Conservation (phyloP, 805 yeast genomes). For the Cyberlindnera amylophila region DNA sequence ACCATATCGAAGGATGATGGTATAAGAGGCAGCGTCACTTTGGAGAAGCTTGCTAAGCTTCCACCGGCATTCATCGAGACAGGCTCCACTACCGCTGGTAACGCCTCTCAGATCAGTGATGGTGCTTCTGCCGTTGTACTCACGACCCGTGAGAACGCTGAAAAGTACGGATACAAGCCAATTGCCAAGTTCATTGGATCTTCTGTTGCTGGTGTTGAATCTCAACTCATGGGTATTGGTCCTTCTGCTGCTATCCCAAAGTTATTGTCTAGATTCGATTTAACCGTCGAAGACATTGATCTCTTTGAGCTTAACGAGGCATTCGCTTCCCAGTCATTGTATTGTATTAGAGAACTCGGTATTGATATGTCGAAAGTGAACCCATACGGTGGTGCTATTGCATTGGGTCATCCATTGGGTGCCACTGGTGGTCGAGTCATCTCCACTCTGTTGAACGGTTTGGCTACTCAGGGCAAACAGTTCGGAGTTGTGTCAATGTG, state of each 20-base stretch:
- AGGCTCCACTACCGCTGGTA: slow-evolving; percentile 97
- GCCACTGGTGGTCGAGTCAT: slow-evolving; percentile 95
- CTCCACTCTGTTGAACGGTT: slow-evolving; percentile 84
- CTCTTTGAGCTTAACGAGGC: slow-evolving; percentile 97
- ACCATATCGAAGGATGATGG: slow-evolving; percentile 7
- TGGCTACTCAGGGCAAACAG: no score
- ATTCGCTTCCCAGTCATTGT: slow-evolving; percentile 92
- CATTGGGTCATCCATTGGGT: slow-evolving; percentile 92
- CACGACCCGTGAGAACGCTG: slow-evolving; percentile 78
- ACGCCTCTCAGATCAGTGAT: slow-evolving; percentile 93
- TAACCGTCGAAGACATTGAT: slow-evolving; percentile 66
- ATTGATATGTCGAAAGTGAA: slow-evolving; percentile 68
- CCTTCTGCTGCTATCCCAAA: slow-evolving; percentile 95
- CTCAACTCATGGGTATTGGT: slow-evolving; percentile 93
- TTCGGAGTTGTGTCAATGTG: no score
- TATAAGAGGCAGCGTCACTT: slow-evolving; percentile 97
- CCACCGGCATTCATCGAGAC: no score
- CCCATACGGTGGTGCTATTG: slow-evolving; percentile 95
- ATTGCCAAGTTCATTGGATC: slow-evolving; percentile 86
- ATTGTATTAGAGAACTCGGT: slow-evolving; percentile 67
- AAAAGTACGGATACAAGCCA: slow-evolving; percentile 84
- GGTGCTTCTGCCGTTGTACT: slow-evolving; percentile 96
- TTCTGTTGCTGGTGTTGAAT: slow-evolving; percentile 98
- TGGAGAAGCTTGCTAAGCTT: no score
- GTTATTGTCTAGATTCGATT: slow-evolving; percentile 70